Conservation (phyloP, 345 rosid species). For the Acer yangbiense region DNA sequence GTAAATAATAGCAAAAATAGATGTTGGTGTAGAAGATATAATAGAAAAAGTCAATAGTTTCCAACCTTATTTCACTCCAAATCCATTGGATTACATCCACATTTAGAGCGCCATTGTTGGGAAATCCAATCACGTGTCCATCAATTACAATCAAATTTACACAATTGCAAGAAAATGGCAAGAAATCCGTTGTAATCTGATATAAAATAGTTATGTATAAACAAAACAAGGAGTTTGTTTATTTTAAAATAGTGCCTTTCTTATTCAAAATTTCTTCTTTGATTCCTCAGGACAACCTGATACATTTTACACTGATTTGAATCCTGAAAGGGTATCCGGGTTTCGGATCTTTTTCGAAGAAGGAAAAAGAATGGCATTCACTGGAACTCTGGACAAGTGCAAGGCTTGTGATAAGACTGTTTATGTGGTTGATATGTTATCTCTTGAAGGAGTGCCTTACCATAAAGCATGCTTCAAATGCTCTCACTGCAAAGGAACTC, state of each 20-base stretch:
- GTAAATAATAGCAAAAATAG: neutral
- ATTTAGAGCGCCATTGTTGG: slow-evolving; percentile 34
- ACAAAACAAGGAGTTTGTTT: slow-evolving; percentile 40
- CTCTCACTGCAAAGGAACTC: slow-evolving; percentile 94
- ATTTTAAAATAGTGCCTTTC: slow-evolving; percentile 41
- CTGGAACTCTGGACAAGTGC: slow-evolving; percentile 94
- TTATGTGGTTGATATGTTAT: slow-evolving; percentile 79
- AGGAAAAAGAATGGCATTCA: slow-evolving; percentile 58
- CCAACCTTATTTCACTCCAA: slow-evolving; percentile 27
- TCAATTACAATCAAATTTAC: slow-evolving; percentile 21
- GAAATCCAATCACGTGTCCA: slow-evolving; percentile 60
- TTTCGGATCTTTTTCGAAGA: slow-evolving; percentile 9
- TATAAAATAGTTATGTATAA: slow-evolving; percentile 41
- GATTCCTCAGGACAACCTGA: slow-evolving; percentile 28
- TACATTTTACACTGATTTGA: neutral
- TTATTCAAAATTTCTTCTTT: slow-evolving; percentile 13
- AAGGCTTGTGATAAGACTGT: slow-evolving; percentile 90
- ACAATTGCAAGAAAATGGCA: slow-evolving; percentile 30
- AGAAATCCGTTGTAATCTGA: slow-evolving; percentile 30
- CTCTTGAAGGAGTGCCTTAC: slow-evolving; percentile 84
- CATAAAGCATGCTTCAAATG: slow-evolving; percentile 91
- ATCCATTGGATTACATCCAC: slow-evolving; percentile 30
- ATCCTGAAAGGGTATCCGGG: slow-evolving; percentile 15
- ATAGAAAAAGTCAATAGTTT: slow-evolving; percentile 55
- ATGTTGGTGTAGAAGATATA: slow-evolving; percentile 15